These are phyloP conservation scores for Rutidosis leptorrhynchoides DNA, from an alignment of 129 eudicot genomes.

Conservation along the genomic window DNA sequence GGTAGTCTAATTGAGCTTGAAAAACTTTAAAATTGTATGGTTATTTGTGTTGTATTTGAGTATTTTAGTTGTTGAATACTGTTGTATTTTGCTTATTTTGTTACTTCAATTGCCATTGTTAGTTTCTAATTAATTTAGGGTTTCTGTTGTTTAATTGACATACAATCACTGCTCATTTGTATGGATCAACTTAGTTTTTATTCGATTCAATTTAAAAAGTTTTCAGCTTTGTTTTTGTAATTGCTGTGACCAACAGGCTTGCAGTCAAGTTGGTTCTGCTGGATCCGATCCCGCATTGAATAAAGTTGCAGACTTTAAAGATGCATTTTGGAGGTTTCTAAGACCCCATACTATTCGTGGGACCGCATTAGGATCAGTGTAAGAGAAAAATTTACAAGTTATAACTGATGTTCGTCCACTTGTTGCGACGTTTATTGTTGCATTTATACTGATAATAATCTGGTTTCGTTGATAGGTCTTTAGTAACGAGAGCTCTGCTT, in stretches of 20 bases:
- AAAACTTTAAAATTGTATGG: conserved; percentile 8
- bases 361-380: conserved; percentile 90
- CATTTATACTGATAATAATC: background rate
- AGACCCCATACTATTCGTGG: conserved; percentile 99
- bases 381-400: conserved; percentile 34
- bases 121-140: conserved; percentile 2
- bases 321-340: conserved; percentile 93
- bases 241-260: conserved; percentile 58
- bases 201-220: background rate
- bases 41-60: background rate
- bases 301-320: conserved; percentile 60
- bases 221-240: background rate
- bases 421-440: conserved; percentile 1
- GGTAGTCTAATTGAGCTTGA: conserved; percentile 7
- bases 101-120: background rate
- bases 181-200: background rate
- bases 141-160: background rate
- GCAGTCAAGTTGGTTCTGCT: conserved; percentile 83
- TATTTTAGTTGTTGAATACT: background rate
- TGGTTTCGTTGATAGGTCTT: conserved; percentile 52
- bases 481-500: conserved; percentile 81
- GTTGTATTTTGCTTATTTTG: conserved; percentile 4
- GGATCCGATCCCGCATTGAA: conserved; percentile 57
- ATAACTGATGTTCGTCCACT: background rate
- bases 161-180: background rate